These are phyloP conservation scores for Linnemannia hyalina DNA, from an alignment of 192 early-diverging fungal species.

Conservation along the genomic window DNA sequence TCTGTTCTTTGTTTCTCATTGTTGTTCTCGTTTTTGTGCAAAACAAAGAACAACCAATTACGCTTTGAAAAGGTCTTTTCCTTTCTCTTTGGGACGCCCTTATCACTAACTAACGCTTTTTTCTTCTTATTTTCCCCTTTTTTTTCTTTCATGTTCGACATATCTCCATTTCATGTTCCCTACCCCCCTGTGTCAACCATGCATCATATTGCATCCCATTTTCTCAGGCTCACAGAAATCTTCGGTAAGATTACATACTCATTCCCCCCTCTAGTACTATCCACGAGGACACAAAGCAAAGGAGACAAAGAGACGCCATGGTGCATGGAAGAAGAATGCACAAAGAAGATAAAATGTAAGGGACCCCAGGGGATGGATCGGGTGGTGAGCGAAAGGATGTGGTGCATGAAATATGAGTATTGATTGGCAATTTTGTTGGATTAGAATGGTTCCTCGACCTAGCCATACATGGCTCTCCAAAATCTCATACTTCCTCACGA, in stretches of 20 bases:
- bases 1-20: background rate
- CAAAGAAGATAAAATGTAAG: background rate
- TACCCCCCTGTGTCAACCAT: background rate
- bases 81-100: background rate
- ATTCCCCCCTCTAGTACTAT: too few species aligned
- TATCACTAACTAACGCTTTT: background rate
- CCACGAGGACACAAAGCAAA: too few species aligned
- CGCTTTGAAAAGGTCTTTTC: too few species aligned
- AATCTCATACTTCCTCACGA: background rate
- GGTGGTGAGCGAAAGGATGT: background rate
- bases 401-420: background rate
- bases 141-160: background rate
- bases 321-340: background rate
- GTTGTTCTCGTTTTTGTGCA: background rate
- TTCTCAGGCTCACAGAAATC: background rate
- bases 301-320: too few species aligned
- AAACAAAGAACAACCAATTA: background rate
- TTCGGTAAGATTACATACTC: background rate
- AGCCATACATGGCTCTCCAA: background rate
- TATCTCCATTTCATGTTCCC: background rate
- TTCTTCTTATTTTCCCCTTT: background rate
- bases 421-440: background rate
- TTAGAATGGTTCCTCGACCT: background rate
- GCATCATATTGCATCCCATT: background rate
- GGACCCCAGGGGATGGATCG: background rate